Evolutionary conservation across 768 basidiomycete species (phyloP).

Genomic region (Podaxis sp.): DNA sequence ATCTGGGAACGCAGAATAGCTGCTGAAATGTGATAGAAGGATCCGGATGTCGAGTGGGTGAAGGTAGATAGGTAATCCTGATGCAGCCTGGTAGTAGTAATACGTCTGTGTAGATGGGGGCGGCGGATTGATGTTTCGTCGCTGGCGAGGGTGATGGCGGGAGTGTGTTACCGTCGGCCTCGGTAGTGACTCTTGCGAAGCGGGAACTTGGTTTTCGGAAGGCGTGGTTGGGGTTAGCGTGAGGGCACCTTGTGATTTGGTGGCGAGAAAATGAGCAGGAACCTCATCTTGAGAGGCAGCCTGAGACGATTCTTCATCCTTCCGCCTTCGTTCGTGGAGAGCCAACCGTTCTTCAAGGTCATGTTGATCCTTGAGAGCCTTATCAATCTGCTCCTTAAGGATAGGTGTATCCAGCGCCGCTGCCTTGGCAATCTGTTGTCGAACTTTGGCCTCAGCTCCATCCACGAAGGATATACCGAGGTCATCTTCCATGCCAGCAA

Average conservation of each 20-base stretch:
- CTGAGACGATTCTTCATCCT: conserved; percentile 26
- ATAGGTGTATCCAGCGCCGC: conserved; percentile 67
- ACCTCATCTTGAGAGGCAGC: conserved; percentile 29
- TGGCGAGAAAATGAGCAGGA: conserved; percentile 44
- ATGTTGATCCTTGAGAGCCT: conserved; percentile 53
- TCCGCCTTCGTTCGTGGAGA: conserved; percentile 28
- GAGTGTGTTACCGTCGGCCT: conserved; percentile 26
- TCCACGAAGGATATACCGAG: conserved; percentile 81
- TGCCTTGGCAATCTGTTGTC: conserved; percentile 79
- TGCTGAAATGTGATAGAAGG: conserved; percentile 78
- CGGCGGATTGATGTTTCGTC: conserved; percentile 82
- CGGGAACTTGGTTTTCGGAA: neutral
- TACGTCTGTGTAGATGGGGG: conserved; percentile 89
- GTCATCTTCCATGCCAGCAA: conserved; percentile 70
- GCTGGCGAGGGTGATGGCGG: conserved; percentile 53
- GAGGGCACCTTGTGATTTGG: conserved; percentile 29
- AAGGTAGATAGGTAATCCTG: conserved; percentile 88
- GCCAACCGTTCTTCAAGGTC: conserved; percentile 50
- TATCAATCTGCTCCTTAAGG: conserved; percentile 67
- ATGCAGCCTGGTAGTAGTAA: conserved; percentile 94
- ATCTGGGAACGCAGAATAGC: conserved; percentile 84
- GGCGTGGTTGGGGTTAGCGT: conserved; percentile 17
- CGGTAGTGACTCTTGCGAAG: conserved; percentile 16
- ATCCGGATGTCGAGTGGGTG: conserved; percentile 97
- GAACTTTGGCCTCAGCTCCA: conserved; percentile 72